Evolutionary conservation across 306 rosid genomes (phyloP), one percentile per base, ranked within the genome.

Genomic region (Rosa chinensis): DNA sequence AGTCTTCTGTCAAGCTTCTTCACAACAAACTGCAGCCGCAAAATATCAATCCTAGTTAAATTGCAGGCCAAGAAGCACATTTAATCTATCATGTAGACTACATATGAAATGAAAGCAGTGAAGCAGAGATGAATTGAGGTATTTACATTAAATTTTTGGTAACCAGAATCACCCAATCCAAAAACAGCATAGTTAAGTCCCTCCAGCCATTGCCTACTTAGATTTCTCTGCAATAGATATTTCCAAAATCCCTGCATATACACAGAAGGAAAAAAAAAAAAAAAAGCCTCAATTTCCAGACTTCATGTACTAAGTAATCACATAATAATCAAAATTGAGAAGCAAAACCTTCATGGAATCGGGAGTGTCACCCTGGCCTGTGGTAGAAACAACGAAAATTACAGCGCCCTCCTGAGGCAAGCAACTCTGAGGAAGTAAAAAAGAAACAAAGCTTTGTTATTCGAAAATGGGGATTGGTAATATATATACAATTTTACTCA

Each of bases 281-380:
- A 1, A 23, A 8, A 52, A 50, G 28, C 28, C 23, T 61, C 9
- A 71, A 32, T 32, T 32, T 3, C 9, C 23, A 32, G 18, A 48
- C 17, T 48, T 25, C 25, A 37, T 11, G 32, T 5, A 40, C 10
- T 16, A 40, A 42, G 1, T 40, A 63, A 59, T 14, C 11, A 44
- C 3, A 74, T 25, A 12, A n/a, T 74, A 21, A 40, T 37, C 9
- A 76, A 50, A 32, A 62, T 17, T 61, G 12, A 40, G 59, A 53
- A 32, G 58, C 71, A 43, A 81, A 81, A 92, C 97, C 97, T 89
- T 92, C 95, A 94, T 91, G 79, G 99, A 75, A 88, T 91, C 93
- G 39, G 98, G 98, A 71, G 97, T 49, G 75, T 95, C 98, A 11
- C 99, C 99, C 86, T 95, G 99, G 79, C 99, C 98, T 3, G 99